phyloP scores from a whole-genome alignment of 2,329 filamentous ascomycete genomes.

The Lecanosticta acicola region DNA sequence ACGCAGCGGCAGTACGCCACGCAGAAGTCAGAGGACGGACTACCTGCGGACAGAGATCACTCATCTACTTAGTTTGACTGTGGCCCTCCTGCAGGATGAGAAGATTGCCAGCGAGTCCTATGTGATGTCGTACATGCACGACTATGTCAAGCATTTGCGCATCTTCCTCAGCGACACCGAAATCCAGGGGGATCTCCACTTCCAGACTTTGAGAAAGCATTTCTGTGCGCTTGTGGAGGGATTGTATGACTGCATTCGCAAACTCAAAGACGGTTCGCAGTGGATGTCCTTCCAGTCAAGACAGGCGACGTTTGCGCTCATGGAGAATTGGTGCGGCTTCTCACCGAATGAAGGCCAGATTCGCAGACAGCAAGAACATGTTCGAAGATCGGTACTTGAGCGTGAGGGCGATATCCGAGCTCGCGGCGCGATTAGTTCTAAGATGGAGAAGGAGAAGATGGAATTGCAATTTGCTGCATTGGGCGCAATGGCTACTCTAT shows the following conservation, averaged over 20 bases:
- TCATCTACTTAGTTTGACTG: conserved; percentile 90
- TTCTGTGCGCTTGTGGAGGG: conserved; percentile 93
- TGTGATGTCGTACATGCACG: conserved; percentile 80
- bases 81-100: conserved; percentile 64
- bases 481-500: conserved; percentile 91
- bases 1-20: conserved; percentile 68
- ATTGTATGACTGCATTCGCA: conserved; percentile 84
- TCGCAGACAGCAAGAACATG: conserved; percentile 73
- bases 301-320: conserved; percentile 89
- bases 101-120: conserved; percentile 74
- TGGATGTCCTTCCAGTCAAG: conserved; percentile 98
- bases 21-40: conserved; percentile 77
- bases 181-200: conserved; percentile 90
- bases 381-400: conserved; percentile 78
- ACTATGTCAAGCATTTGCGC: conserved; percentile 86
- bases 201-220: conserved; percentile 82
- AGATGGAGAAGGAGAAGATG: conserved; percentile 94
- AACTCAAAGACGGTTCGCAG: conserved; percentile 73
- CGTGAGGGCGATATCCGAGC: conserved; percentile 68
- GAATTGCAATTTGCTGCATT: conserved; percentile 85
- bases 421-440: conserved; percentile 72
- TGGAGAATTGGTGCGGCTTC: conserved; percentile 99
- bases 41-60: conserved; percentile 88
- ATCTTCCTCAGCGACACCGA: conserved; percentile 92
- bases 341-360: conserved; percentile 85